Base-by-base conservation (phyloP, 2,329 filamentous ascomycete species). In the Fusarium begoniae region DNA sequence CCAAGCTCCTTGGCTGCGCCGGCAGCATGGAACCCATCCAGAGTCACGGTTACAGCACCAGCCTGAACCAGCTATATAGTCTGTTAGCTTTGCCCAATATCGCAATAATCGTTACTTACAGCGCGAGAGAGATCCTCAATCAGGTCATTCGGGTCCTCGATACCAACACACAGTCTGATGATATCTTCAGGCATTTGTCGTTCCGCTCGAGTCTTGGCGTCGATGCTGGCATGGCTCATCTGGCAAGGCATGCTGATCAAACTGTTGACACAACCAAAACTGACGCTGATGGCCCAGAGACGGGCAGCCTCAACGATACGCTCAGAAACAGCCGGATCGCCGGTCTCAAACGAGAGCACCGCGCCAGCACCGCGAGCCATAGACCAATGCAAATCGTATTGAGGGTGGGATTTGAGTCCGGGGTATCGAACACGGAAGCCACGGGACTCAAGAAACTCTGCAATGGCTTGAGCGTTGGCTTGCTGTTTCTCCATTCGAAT, bases 401-500 rank as follows among this genome's bases (percentile, higher is more conserved):
- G 96, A 10, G 96, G 95, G 83, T 99, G 96, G 17, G 94, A 97
- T 82, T 94, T 94, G 69, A 99, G 87, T 17, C 97, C 96, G 1
- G 96, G 96, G 81, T 98, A 99, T 70, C 96, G 93, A 56, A 99
- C 96, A 74, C 93, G 93, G 89, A 99, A 99, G 56, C 97, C 96
- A 76, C 93, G 93, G 6, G 88, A 87, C 82, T 99, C 96, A 60
- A 99, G 91, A 81, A 98, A 99, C 79, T 94, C 91, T 54, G 96
- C 96, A 79, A 99, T 98, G 60, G 89, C 88, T 84, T 96, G 93
- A 2, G 97, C 95, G 79, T 97, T 99, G 66, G 91, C 86, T 83
- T 99, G 96, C 83, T 99, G 97, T 86, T 97, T 97, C 82, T 99
- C 96, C 95, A 99, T 98, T 79, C 96, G 95, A 62, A 99, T 96